Conservation (phyloP, 2,329 filamentous ascomycete species). For the Botrytis galanthina region DNA sequence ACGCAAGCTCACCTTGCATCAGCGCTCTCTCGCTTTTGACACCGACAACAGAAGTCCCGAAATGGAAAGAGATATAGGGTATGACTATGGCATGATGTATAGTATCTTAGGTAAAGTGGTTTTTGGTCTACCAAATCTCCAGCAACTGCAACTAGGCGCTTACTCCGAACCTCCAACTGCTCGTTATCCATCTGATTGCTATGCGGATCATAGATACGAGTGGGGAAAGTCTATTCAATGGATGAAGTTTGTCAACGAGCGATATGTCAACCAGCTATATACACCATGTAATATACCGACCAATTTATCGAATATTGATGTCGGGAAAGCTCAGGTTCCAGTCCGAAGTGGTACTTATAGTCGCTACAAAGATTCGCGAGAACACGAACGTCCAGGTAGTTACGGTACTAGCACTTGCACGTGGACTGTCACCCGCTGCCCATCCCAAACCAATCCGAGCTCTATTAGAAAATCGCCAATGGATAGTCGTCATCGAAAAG, state of each 20-base stretch:
- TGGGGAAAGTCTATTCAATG: background rate
- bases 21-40: background rate
- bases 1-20: conserved; percentile 1
- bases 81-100: background rate
- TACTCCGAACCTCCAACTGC: background rate
- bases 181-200: background rate
- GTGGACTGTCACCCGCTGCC: background rate
- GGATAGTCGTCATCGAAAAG: background rate
- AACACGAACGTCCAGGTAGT: background rate
- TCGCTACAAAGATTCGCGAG: background rate
- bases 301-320: background rate
- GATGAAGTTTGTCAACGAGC: background rate
- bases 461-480: too few species aligned
- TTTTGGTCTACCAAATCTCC: background rate
- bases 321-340: background rate
- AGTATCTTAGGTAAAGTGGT: background rate
- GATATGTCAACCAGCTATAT: background rate
- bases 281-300: background rate
- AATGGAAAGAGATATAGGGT: background rate
- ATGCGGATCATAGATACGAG: background rate
- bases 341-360: too few species aligned
- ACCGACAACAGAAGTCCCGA: background rate
- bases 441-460: background rate
- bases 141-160: background rate
- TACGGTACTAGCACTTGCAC: background rate